These are phyloP conservation scores for Auxenochlorella protothecoides DNA, from an alignment of 139 green algal species.

Conservation along the genomic window DNA sequence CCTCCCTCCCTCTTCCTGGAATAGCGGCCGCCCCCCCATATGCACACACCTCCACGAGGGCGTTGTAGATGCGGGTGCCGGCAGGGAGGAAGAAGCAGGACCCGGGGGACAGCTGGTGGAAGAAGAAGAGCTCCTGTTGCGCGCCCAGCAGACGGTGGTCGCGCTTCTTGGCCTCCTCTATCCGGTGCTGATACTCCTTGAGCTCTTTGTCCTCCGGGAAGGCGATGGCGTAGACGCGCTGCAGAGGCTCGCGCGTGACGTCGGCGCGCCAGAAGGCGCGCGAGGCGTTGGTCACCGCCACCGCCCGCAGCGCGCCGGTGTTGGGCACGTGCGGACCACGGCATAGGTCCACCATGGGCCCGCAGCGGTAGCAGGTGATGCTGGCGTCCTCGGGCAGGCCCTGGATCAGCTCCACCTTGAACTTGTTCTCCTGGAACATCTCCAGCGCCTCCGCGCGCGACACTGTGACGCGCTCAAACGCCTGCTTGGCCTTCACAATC, in stretches of 20 bases:
- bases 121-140: conserved; percentile 93
- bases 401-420: conserved; percentile 97
- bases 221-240: conserved; percentile 92
- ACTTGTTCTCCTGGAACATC: conserved; percentile 99
- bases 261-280: conserved; percentile 85
- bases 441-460: conserved; percentile 78
- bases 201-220: conserved; percentile 90
- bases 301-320: conserved; percentile 75
- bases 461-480: conserved; percentile 86
- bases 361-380: conserved; percentile 79
- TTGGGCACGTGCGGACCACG: conserved; percentile 86
- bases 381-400: conserved; percentile 67
- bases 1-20: no score
- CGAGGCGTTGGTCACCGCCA: conserved; percentile 57
- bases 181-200: conserved; percentile 88
- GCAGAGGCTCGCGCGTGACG: conserved; percentile 60
- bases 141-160: conserved; percentile 88
- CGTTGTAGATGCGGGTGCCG: conserved; percentile 90
- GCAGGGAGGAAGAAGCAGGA: conserved; percentile 91
- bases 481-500: conserved; percentile 78
- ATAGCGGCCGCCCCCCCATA: no score
- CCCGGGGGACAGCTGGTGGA: conserved; percentile 81
- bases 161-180: conserved; percentile 96
- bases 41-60: conserved; percentile 40
- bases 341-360: conserved; percentile 96